These are phyloP conservation scores for Daldinia eschscholtzii DNA, from an alignment of 2,329 filamentous ascomycete species.

Conservation along the genomic window DNA sequence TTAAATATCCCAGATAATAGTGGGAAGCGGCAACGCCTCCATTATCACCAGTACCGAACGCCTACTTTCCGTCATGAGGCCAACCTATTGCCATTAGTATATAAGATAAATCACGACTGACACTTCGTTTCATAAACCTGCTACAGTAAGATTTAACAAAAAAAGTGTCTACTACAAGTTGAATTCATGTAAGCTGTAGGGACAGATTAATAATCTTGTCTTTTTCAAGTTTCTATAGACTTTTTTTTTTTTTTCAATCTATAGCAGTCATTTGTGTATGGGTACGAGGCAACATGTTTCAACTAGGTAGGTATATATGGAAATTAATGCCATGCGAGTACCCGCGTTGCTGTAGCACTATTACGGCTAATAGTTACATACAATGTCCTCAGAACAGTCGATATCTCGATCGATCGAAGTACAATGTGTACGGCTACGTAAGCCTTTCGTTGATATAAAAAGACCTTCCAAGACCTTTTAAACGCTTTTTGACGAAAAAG, in stretches of 20 bases:
- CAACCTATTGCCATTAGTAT: too few relatives aligned
- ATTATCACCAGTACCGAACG: too few relatives aligned
- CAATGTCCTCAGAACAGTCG: background rate
- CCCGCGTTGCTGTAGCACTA: background rate
- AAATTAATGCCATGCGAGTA: background rate
- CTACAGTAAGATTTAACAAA: too few relatives aligned
- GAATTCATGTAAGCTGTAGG: too few relatives aligned
- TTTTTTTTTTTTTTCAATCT: background rate
- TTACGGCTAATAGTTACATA: background rate
- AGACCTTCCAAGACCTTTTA: background rate
- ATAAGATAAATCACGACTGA: too few relatives aligned
- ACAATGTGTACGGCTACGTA: conserved; percentile 2
- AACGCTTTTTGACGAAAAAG: background rate
- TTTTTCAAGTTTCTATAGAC: too few relatives aligned
- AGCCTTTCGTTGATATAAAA: background rate
- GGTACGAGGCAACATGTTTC: background rate
- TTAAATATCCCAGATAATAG: too few relatives aligned
- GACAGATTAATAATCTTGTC: background rate
- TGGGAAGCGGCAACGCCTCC: too few relatives aligned
- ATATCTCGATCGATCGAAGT: background rate
- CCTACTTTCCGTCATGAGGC: too few relatives aligned
- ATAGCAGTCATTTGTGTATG: background rate
- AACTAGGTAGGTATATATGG: background rate
- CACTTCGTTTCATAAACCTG: too few relatives aligned
- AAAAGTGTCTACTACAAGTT: too few relatives aligned